These are phyloP conservation scores for Drechslerella dactyloides DNA, from an alignment of 2,329 filamentous ascomycete species.

Conservation along the genomic window DNA sequence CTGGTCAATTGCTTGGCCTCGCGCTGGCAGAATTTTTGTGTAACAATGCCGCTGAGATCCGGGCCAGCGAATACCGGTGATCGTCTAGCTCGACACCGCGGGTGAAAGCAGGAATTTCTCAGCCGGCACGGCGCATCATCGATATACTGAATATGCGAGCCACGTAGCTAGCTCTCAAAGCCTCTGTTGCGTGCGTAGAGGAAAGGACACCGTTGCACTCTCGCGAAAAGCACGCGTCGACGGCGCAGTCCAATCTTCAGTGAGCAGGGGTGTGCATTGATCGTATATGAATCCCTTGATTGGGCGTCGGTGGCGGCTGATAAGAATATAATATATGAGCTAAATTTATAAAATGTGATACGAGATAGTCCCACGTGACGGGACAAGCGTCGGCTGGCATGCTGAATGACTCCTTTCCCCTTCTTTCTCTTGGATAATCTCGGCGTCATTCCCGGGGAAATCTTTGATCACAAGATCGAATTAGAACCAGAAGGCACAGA, in stretches of 20 bases:
- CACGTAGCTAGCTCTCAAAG: not conserved
- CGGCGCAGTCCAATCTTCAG: not conserved
- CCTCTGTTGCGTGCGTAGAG: too few relatives aligned
- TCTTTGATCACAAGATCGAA: not conserved
- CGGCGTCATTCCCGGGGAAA: not conserved
- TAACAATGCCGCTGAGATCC: not conserved
- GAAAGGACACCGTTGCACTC: not conserved
- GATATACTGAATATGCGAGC: not conserved
- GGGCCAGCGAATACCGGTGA: too few relatives aligned
- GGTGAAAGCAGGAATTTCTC: too few relatives aligned
- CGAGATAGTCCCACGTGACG: too few relatives aligned
- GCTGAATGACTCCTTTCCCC: not conserved
- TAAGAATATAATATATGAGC: too few relatives aligned
- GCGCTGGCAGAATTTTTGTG: not conserved
- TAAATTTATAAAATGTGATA: too few relatives aligned
- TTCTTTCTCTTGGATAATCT: not conserved
- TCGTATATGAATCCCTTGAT: not conserved
- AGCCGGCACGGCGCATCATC: not conserved
- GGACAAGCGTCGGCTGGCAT: too few relatives aligned
- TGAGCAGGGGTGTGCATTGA: not conserved
- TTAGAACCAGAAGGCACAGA: not conserved
- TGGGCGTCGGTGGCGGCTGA: too few relatives aligned
- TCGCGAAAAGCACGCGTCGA: not conserved
- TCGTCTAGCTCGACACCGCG: too few relatives aligned
- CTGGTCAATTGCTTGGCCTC: too few relatives aligned